A percentile compares a stretch with the other conserved stretches of the same genome.
These are phyloP conservation scores for Elsinoe fawcettii DNA, from an alignment of 2,329 filamentous ascomycete genomes.

Conservation along the genomic window DNA sequence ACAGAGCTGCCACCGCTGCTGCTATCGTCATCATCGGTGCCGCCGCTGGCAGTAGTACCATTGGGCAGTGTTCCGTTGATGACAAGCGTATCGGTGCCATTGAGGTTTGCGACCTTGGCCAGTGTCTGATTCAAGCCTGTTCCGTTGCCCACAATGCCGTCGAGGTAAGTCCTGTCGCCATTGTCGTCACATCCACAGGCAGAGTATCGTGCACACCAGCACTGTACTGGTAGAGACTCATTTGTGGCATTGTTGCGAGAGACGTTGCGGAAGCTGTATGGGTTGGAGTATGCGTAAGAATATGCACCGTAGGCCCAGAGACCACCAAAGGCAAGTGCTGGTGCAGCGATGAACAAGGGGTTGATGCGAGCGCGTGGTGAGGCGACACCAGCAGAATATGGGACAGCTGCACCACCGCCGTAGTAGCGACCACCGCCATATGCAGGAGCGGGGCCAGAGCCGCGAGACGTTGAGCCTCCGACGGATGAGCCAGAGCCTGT, in stretches of 20 bases:
- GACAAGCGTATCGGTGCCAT: constrained; percentile 56
- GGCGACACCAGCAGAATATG: constrained; percentile 51
- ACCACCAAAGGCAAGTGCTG: constrained; percentile 49
- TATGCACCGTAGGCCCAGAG: constrained; percentile 58
- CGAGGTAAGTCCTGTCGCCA: constrained; percentile 50
- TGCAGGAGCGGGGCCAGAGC: constrained; percentile 49
- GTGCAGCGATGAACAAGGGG: constrained; percentile 46
- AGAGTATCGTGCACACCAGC: constrained; percentile 50
- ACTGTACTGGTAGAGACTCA: constrained; percentile 54
- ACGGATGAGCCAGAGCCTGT: constrained; percentile 24
- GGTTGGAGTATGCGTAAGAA: constrained; percentile 51
- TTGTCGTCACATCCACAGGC: constrained; percentile 65
- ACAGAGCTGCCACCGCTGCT: constrained; percentile 6
- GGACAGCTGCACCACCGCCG: constrained; percentile 60
- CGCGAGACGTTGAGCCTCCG: constrained; percentile 43
- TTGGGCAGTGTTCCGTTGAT: constrained; percentile 66
- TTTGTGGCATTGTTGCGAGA: constrained; percentile 41
- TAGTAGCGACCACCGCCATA: constrained; percentile 57
- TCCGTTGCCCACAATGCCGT: constrained; percentile 49
- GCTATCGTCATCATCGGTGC: constrained; percentile 26
- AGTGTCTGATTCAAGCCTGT: constrained; percentile 58
- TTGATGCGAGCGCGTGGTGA: constrained; percentile 46
- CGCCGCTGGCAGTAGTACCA: constrained; percentile 37
- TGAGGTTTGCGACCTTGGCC: constrained; percentile 54
- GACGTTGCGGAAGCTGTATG: constrained; percentile 46